Conservation (phyloP, 2,329 filamentous ascomycete species). For the Scedosporium aurantiacum region DNA sequence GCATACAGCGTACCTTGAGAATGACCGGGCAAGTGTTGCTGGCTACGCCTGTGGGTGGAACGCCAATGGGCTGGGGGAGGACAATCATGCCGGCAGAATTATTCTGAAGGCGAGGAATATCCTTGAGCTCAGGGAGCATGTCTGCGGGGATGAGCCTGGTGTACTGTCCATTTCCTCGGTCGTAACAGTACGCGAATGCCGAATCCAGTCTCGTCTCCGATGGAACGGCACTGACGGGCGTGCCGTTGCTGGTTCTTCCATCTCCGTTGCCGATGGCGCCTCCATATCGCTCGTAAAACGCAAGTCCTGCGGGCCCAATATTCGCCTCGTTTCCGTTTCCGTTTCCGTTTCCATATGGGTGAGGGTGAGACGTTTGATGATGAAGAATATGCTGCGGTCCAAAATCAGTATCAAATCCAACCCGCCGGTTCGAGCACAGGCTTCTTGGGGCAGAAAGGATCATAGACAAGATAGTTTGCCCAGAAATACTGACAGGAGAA, state of each 20-base stretch:
- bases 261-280: neutral
- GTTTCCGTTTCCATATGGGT: neutral
- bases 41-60: neutral
- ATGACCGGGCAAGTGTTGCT: neutral
- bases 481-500: neutral
- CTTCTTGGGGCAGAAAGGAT: neutral
- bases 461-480: neutral
- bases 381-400: neutral
- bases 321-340: neutral
- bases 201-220: neutral
- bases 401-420: neutral
- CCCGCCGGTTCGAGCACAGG: neutral
- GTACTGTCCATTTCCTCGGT: constrained; percentile 40
- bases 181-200: constrained; percentile 38
- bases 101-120: constrained; percentile 30
- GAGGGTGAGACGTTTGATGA: neutral
- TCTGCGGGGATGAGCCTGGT: constrained; percentile 47
- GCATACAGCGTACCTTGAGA: neutral
- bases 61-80: constrained; percentile 20
- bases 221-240: neutral
- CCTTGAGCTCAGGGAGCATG: constrained; percentile 31
- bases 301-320: neutral
- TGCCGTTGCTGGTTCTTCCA: neutral
- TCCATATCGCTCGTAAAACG: neutral
- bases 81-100: constrained; percentile 33